Base-by-base conservation (phyloP, 129 eudicot species). In the Centaurea solstitialis region DNA sequence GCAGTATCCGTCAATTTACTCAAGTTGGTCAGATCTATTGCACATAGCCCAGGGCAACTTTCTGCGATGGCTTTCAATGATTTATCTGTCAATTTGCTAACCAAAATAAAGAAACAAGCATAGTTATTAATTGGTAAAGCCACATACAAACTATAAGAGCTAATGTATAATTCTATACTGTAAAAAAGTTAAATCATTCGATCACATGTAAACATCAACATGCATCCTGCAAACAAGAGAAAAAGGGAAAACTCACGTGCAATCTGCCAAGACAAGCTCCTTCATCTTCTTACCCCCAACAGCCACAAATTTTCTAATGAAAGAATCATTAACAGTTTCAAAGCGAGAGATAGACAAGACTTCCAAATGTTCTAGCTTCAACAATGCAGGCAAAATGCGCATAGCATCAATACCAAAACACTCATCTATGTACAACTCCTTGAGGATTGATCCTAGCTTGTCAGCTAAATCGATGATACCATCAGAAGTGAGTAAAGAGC, bases 391-490 rank as follows among this genome's bases (percentile, higher is more conserved):
- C 10, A 95, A 87, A 69, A 89, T 86, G 79, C 79, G 80, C 76
- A 87, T 84, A 73, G 91, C 90, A 78, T 90, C 92, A 30, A 93
- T 68, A 77, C 83, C 87, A 68, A 88, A 83, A 79, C 94, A 95
- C 78, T 93, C 91, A 79, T 92, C 98, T 4, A 95, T 20, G 80
- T 93, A 95, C 73, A 95, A 75, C 79, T 95, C 99, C 80, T 83
- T 90, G 40, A 95, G 76, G 57, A 83, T 83, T 26, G 88, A 79
- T 40, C 93, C 91, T 79, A 93, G 71, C 28, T 94, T 89, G 53
- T 86, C 88, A 73, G 91, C 90, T 64, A 95, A 39, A 79, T 23
- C 70, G 50, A 45, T 50, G 62, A 93, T 91, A 33, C 92, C 93
- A 59, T 73, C 91, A 84, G 88, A 81, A 5, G 98, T 93, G 41